phyloP scores from a whole-genome alignment of 768 basidiomycete species.

The Suillus brevipes region DNA sequence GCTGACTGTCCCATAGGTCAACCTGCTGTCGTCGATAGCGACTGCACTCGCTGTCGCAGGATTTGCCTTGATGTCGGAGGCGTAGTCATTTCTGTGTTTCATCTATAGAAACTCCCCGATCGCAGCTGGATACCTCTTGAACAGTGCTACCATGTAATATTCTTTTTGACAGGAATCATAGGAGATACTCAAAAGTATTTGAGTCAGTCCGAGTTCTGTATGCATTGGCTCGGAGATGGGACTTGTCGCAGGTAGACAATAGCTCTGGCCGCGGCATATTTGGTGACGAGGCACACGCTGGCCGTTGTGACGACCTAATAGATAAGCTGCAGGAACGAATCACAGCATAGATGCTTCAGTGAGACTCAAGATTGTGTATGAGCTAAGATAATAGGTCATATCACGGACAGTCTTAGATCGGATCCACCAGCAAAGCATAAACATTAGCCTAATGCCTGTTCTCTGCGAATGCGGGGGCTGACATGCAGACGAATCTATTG shows the following conservation, averaged over 20 bases:
- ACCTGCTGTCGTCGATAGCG: slow-evolving; percentile 43
- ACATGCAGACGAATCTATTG: no score
- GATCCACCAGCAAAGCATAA: neutral
- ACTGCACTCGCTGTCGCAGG: slow-evolving; percentile 38
- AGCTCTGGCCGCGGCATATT: neutral
- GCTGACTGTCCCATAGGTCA: slow-evolving; percentile 34
- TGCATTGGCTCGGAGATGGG: neutral
- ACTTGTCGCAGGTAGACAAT: neutral
- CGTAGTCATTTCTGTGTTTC: neutral
- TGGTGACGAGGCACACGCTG: neutral
- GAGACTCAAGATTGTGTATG: neutral
- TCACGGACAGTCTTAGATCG: neutral
- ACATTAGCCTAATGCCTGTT: neutral
- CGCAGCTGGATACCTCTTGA: neutral
- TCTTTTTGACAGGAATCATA: neutral
- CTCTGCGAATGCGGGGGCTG: neutral
- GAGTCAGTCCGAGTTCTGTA: neutral
- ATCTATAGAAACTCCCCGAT: neutral
- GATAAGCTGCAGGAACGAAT: neutral
- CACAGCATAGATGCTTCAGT: neutral
- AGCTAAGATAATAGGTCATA: neutral
- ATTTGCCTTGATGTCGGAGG: slow-evolving; percentile 27
- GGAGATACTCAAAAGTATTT: neutral
- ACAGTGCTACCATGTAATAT: neutral
- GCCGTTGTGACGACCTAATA: neutral